Conservation (phyloP, 2,329 filamentous ascomycete genomes). For the Alternaria sp. region DNA sequence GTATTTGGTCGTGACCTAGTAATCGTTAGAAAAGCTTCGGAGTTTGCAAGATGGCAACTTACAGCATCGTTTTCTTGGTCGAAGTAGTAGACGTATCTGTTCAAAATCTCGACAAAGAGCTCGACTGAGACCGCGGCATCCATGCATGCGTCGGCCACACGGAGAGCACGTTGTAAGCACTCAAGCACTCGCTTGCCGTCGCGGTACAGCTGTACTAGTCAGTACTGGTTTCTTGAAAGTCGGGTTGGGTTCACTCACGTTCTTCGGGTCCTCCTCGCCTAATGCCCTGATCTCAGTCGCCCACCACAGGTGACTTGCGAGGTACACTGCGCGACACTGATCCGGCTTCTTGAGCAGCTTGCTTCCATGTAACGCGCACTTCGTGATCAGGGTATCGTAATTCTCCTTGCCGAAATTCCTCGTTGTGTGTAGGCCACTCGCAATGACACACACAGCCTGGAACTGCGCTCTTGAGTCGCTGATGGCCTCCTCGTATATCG, state of each 20-base stretch:
- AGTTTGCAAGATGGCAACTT: conserved; percentile 37
- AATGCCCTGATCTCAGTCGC: conserved; percentile 80
- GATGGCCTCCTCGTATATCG: conserved; percentile 95
- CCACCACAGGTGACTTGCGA: conserved; percentile 98
- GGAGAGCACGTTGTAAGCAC: conserved; percentile 90
- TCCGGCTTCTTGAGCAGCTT: conserved; percentile 98
- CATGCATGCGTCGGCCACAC: conserved; percentile 98
- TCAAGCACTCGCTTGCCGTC: conserved; percentile 97
- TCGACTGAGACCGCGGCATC: conserved; percentile 97
- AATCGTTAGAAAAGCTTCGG: conserved; percentile 9
- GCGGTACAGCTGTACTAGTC: conserved; percentile 72
- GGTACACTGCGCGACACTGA: conserved; percentile 93
- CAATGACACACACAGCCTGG: conserved; percentile 94
- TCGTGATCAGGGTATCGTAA: conserved; percentile 98
- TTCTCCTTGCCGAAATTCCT: conserved; percentile 95
- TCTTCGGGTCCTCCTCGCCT: conserved; percentile 80
- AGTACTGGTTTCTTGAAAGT: conserved; percentile 1
- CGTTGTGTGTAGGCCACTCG: conserved; percentile 85
- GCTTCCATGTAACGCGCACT: conserved; percentile 94
- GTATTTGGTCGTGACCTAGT: conserved; percentile 88
- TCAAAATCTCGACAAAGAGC: conserved; percentile 96
- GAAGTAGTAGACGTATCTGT: conserved; percentile 99
- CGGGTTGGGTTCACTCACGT: conserved; percentile 61
- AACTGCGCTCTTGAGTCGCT: conserved; percentile 97
- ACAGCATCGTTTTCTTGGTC: conserved; percentile 98